These are phyloP conservation scores for Xylaria bambusicola DNA, from an alignment of 495 filamentous ascomycete genomes.

Conservation along the genomic window DNA sequence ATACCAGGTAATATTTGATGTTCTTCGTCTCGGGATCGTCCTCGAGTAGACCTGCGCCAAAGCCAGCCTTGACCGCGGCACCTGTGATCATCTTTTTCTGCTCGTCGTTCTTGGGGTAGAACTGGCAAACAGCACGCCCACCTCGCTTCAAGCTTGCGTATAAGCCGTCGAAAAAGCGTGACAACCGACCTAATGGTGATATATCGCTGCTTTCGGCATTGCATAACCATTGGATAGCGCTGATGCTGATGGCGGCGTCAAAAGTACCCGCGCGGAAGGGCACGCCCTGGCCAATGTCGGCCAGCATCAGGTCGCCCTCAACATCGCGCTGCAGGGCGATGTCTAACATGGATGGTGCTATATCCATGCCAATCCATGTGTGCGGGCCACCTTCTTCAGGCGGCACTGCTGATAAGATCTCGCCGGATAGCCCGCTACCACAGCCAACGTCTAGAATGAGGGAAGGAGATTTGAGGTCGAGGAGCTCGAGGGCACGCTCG, in stretches of 20 bases:
- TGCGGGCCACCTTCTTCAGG: conserved; percentile 78
- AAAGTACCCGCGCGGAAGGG: conserved; percentile 92
- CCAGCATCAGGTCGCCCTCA: conserved; percentile 87
- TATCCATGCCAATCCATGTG: conserved; percentile 93
- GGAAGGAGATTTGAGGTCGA: conserved; percentile 76
- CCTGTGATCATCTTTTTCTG: conserved; percentile 88
- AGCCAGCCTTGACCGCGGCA: conserved; percentile 89
- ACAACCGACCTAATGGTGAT: conserved; percentile 69
- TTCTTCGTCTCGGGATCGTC: conserved; percentile 97
- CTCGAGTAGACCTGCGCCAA: conserved; percentile 91
- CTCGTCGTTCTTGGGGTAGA: conserved; percentile 93
- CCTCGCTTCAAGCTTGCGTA: conserved; percentile 83
- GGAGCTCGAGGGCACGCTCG: conserved; percentile 83
- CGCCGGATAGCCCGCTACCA: conserved; percentile 90
- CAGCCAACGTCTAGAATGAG: conserved; percentile 94
- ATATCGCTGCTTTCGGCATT: conserved; percentile 90
- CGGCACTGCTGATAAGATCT: conserved; percentile 74
- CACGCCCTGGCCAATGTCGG: conserved; percentile 92
- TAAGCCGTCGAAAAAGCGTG: conserved; percentile 88
- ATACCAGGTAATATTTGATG: conserved; percentile 87
- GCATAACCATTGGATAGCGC: conserved; percentile 95
- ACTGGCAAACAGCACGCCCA: conserved; percentile 91
- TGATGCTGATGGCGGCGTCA: conserved; percentile 92
- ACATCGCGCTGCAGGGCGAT: conserved; percentile 88
- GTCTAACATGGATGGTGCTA: conserved; percentile 90